A percentile compares a stretch with the other conserved stretches of the same genome.
These are phyloP conservation scores for Crithidia brevicula DNA, from an alignment of 208 protist species.

Conservation along the genomic window DNA sequence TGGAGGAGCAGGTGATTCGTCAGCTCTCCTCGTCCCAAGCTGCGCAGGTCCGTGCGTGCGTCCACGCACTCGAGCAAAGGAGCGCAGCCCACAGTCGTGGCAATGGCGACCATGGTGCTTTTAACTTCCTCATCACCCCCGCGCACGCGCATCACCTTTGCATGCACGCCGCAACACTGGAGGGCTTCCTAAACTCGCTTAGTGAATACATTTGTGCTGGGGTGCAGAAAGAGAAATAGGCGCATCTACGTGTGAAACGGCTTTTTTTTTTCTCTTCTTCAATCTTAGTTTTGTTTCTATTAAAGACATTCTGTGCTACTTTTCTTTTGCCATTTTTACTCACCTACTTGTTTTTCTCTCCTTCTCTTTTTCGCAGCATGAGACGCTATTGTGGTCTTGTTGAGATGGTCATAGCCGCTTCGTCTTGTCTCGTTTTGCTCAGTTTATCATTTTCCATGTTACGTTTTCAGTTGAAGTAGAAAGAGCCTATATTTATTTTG, in stretches of 20 bases:
- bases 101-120: background rate
- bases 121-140: conserved; percentile 27
- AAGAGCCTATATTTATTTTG: too few relatives aligned
- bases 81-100: background rate
- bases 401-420: too few relatives aligned
- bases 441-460: too few relatives aligned
- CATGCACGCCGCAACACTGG: conserved; percentile 10
- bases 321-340: too few relatives aligned
- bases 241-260: too few relatives aligned
- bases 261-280: conserved; percentile 2
- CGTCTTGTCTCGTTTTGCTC: too few relatives aligned
- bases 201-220: conserved; percentile 12
- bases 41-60: conserved; percentile 15
- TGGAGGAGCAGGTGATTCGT: conserved; percentile 6
- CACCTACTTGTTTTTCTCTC: background rate
- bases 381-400: too few relatives aligned
- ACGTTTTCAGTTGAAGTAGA: too few relatives aligned
- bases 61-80: conserved; percentile 20
- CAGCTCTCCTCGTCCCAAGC: conserved; percentile 23
- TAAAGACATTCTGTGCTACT: too few relatives aligned
- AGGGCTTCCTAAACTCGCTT: conserved; percentile 16
- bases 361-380: background rate
- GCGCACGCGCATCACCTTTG: conserved; percentile 28
- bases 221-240: background rate
- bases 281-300: too few relatives aligned